A percentile compares a stretch with the other conserved stretches of the same genome.
These are phyloP conservation scores for Pythium guiyangense DNA, from an alignment of 352 stramenopile species.

Conservation along the genomic window DNA sequence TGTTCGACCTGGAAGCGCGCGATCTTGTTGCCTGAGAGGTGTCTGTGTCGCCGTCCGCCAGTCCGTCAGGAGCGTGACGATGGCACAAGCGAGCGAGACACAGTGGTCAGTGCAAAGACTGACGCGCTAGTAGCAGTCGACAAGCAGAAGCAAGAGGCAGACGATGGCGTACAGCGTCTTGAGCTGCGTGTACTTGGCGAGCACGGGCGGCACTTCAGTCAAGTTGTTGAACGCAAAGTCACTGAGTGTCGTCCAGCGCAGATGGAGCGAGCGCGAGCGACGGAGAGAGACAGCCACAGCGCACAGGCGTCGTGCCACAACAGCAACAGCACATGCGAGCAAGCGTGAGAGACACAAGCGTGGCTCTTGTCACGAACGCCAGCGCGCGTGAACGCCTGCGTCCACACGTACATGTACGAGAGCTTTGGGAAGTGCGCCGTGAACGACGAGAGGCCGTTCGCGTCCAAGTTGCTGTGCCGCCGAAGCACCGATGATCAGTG, in stretches of 20 bases:
- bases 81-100: background rate
- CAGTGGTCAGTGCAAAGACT: background rate
- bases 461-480: background rate
- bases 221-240: conserved; percentile 6
- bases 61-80: no score
- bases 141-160: background rate
- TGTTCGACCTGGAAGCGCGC: background rate
- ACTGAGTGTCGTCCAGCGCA: background rate
- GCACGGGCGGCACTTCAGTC: background rate
- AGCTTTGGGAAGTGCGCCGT: conserved; percentile 5
- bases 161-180: background rate
- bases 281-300: background rate
- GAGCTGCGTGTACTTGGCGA: conserved; percentile 2
- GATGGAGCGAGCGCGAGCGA: background rate
- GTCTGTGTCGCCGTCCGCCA: background rate
- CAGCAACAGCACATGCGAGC: no score
- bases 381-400: no score
- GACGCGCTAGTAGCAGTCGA: background rate
- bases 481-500: background rate
- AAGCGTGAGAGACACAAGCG: no score
- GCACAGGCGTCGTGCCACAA: background rate
- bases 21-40: conserved; percentile 2
- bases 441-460: conserved; percentile 3
- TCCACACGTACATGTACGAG: conserved; percentile 6
- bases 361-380: no score